Conservation (phyloP, 352 stramenopile species). For the Phytophthora fragariae region DNA sequence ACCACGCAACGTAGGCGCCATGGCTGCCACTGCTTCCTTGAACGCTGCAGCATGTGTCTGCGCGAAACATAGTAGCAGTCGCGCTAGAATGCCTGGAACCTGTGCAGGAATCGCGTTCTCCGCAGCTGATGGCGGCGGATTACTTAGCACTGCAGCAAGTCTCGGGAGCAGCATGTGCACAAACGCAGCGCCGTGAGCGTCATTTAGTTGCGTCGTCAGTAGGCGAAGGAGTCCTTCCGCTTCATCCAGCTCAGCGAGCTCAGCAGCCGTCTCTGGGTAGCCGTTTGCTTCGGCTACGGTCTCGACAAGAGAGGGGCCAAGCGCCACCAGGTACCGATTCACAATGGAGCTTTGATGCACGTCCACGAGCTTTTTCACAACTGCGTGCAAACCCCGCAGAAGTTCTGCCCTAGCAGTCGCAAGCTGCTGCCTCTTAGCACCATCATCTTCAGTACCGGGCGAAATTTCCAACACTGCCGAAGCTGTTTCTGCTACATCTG, state of each 20-base stretch:
- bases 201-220: slow-evolving; percentile 56
- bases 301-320: slow-evolving; percentile 53
- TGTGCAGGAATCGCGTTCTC: slow-evolving; percentile 30
- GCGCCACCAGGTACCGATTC: slow-evolving; percentile 54
- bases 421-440: slow-evolving; percentile 30
- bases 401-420: slow-evolving; percentile 34
- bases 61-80: slow-evolving; percentile 60
- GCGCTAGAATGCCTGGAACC: slow-evolving; percentile 38
- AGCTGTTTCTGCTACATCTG: slow-evolving; percentile 33
- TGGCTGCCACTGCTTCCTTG: slow-evolving; percentile 57
- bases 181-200: slow-evolving; percentile 53
- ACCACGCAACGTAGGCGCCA: slow-evolving; percentile 43
- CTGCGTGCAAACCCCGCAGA: slow-evolving; percentile 43
- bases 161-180: slow-evolving; percentile 69
- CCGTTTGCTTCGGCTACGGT: slow-evolving; percentile 32
- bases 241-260: slow-evolving; percentile 50
- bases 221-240: slow-evolving; percentile 59
- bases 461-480: slow-evolving; percentile 30
- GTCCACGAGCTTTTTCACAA: slow-evolving; percentile 61
- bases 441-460: slow-evolving; percentile 14
- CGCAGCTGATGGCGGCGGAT: slow-evolving; percentile 13
- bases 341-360: slow-evolving; percentile 41
- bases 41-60: slow-evolving; percentile 61
- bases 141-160: slow-evolving; percentile 48
- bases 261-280: slow-evolving; percentile 30